Evolutionary conservation across 768 basidiomycete species (phyloP).

Genomic region (Cystofilobasidium capitatum): DNA sequence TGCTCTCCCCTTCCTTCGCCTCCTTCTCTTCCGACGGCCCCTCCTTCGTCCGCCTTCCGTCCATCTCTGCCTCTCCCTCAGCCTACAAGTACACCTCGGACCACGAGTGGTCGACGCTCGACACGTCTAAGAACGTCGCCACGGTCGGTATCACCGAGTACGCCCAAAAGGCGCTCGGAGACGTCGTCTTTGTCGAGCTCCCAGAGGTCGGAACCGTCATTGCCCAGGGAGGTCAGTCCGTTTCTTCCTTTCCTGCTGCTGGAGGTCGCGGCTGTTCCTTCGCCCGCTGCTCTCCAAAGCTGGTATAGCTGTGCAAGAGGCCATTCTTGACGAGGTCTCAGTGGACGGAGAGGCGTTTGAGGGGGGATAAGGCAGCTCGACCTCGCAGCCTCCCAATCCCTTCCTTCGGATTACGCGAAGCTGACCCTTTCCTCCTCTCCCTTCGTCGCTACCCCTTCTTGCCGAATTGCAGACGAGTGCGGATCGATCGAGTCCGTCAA

Average conservation of each 20-base stretch:
- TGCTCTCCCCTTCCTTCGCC: neutral
- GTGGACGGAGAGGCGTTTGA: neutral
- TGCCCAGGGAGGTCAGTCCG: conserved; percentile 59
- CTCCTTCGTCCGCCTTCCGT: neutral
- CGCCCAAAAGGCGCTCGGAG: conserved; percentile 82
- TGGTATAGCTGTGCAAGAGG: no score
- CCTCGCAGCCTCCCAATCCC: neutral
- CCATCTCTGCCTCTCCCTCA: conserved; percentile 34
- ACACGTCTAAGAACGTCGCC: conserved; percentile 65
- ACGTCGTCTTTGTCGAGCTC: conserved; percentile 95
- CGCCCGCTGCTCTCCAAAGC: no score
- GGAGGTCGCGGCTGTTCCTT: neutral
- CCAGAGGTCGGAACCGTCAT: conserved; percentile 56
- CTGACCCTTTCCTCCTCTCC: neutral
- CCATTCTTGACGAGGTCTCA: no score
- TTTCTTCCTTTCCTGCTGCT: neutral
- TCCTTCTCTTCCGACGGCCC: neutral
- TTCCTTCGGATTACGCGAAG: neutral
- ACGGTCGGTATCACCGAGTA: conserved; percentile 80
- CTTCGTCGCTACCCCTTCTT: neutral
- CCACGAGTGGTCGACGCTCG: conserved; percentile 76
- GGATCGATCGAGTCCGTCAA: conserved; percentile 95
- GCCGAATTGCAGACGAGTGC: conserved; percentile 53
- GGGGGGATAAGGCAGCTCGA: neutral
- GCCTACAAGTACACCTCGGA: conserved; percentile 74